Base-by-base conservation (phyloP, 2,329 filamentous ascomycete species). In the Cladosporium sp. region DNA sequence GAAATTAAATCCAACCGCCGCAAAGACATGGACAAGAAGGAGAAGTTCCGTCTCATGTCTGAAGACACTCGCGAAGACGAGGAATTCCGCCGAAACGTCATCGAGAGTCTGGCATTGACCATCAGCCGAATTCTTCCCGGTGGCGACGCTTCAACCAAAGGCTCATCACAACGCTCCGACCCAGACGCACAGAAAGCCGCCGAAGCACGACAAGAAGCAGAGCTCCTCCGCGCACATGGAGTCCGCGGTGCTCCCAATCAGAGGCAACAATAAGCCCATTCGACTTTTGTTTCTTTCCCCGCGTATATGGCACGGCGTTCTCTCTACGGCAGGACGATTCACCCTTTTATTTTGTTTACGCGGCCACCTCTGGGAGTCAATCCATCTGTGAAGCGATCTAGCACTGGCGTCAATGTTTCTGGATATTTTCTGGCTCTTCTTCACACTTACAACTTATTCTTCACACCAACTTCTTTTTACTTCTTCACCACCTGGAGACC, bases 1-100 rank as follows among this genome's bases (percentile, higher is more conserved):
- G 93, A 97, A 72, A 93, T 98, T 63, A 88, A 88, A 62, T 82
- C 83, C 55, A 80, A 92, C 62, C 86, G 92, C 62, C 84, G 93
- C 45, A 79, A 82, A 61, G 91, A 94, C 70, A 81, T 95, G 77
- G 77, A 79, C 67, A 95, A 96, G 73, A 84, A 92, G 15, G 85
- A 94, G 61, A 84, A 87, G 52, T 91, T 90, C 69, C 78, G 82
- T 36, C 75, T 93, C 12, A 84, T 91, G 67, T 88, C 88, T 65
- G 88, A 93, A 65, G 88, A 93, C 66, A 78, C 81, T 58, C 77
- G 76, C 41, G 88, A 93, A 65, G 84, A 88, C 61, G 79, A 80
- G 45, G 86, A 93, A 66, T 78, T 93, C 25, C 80, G 86, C 52
- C 78, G 79, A 58, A 86, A 86, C 60, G 83, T 91, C 51, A 82